These are phyloP conservation scores for Pythium rhizo-oryzae DNA, from an alignment of 352 stramenopile genomes.

Conservation along the genomic window DNA sequence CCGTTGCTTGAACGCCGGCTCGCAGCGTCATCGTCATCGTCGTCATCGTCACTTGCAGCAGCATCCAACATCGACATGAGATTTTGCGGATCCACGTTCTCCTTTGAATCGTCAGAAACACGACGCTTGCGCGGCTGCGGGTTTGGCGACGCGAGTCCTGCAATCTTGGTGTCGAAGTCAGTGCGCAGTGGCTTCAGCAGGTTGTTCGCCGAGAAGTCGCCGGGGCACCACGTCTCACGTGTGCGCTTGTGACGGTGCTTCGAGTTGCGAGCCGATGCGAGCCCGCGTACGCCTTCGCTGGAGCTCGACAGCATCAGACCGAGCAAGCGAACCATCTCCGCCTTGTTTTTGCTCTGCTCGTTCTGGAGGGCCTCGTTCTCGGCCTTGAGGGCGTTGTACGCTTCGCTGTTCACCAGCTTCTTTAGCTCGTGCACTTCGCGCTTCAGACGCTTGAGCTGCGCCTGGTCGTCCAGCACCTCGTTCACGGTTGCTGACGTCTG, in stretches of 20 bases:
- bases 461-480: conserved; percentile 93
- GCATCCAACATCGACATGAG: conserved; percentile 27
- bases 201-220: conserved; percentile 51
- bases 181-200: conserved; percentile 7
- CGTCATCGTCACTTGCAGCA: conserved; percentile 2
- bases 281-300: conserved; percentile 28
- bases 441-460: conserved; percentile 70
- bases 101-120: conserved; percentile 34
- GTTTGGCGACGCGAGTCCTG: conserved; percentile 32
- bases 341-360: conserved; percentile 59
- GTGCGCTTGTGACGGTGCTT: conserved; percentile 47
- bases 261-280: conserved; percentile 19
- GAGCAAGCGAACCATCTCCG: conserved; percentile 58
- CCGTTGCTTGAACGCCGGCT: conserved; percentile 2
- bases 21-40: conserved; percentile 14
- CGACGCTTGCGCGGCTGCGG: conserved; percentile 36
- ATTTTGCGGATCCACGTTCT: conserved; percentile 55
- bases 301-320: conserved; percentile 64
- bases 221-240: conserved; percentile 75
- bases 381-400: conserved; percentile 58
- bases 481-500: conserved; percentile 84
- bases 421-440: conserved; percentile 74
- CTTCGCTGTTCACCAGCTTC: conserved; percentile 56
- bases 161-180: conserved; percentile 14
- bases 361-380: conserved; percentile 71